phyloP scores from a whole-genome alignment of 441 rosid genomes.

The Croton laevigatus region DNA sequence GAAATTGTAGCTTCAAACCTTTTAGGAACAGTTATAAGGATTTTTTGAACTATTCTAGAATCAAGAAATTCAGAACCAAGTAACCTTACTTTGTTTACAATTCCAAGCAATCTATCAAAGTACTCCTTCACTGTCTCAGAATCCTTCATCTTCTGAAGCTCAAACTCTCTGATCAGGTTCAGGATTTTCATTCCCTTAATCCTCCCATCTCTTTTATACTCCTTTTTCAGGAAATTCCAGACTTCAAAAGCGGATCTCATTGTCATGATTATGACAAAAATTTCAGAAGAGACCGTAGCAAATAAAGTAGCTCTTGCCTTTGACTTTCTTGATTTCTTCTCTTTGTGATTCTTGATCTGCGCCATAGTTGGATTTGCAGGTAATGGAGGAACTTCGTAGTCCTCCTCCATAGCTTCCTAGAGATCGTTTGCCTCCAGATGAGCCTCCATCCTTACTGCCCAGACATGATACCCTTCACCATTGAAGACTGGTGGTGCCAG shows the following conservation, averaged over 20 bases:
- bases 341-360: not conserved
- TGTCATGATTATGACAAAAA: not conserved
- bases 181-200: no score
- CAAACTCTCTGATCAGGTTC: not conserved
- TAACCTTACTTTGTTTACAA: no score
- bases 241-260: not conserved
- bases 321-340: conserved; percentile 5
- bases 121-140: not conserved
- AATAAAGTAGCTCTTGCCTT: not conserved
- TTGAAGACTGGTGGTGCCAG: no score
- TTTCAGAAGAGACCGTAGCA: not conserved
- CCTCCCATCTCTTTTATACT: no score
- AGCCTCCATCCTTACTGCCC: no score
- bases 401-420: no score
- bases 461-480: no score
- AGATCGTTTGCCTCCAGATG: no score
- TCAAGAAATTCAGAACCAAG: not conserved
- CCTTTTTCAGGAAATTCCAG: no score
- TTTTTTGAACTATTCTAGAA: not conserved
- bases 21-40: not conserved
- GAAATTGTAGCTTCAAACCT: no score
- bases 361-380: no score
- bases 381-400: no score
- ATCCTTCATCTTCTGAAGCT: not conserved
- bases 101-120: not conserved